Base-by-base conservation (phyloP, 2,329 filamentous ascomycete genomes). In the Fusarium sp. region DNA sequence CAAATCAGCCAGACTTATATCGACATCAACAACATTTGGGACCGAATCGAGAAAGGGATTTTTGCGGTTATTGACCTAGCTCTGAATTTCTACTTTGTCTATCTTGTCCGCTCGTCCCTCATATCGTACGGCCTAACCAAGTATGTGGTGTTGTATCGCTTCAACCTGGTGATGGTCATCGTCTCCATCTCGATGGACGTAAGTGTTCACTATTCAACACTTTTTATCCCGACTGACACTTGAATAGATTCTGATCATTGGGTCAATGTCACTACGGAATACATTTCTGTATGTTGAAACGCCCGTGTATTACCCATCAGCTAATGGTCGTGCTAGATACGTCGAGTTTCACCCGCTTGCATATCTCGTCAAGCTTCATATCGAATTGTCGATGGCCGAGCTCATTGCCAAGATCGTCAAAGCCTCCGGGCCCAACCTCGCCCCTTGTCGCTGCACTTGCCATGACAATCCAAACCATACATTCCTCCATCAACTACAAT, bases 51-150 rank as follows among this genome's bases (percentile, higher is more conserved):
- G 60, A 88, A 88, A 70, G 81, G 80, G 6, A 78, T 88, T 6
- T 86, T 87, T 61, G 78, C 86, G 3, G 48, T 85, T 20, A 81
- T 87, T 6, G 87, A 88, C 62, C 82, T 81, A 5, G 76, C 75
- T 1, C 78, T 88, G 22, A 88, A 88, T 62, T 80, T 81, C 56
- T 86, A 86, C 68, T 88, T 88, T 72, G 80, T 81, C 72, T 75
- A 79, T 54, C 81, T 81, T 3, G 86, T 88, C 50, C 84, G 84
- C 39, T 80, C 79, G 5, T 83, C 84, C 6, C 81, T 88, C 1
- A 83, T 88, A 64, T 79, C 82, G 28, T 84, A 86, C 50, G 86
- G 86, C 15, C 79, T 88, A 5, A 83, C 82, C 6, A 87, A 87
- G 68, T 88, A 88, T 73, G 82, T 84, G 59, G 76, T 81, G 22